These are phyloP conservation scores for Mycena galopus DNA, from an alignment of 768 basidiomycete species.

Conservation along the genomic window DNA sequence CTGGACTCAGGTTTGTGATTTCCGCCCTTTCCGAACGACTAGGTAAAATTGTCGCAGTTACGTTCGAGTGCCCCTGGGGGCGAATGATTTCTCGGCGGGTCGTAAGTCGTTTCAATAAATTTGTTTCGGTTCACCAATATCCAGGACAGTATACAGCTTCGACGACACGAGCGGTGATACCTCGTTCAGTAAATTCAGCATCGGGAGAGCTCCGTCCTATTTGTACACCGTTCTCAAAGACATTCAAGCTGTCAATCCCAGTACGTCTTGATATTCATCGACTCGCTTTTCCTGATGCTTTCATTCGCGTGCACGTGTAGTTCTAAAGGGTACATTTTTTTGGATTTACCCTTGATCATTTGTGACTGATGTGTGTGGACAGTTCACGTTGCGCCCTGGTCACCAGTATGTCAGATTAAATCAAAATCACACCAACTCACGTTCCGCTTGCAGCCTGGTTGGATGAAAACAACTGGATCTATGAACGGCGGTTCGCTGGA, in stretches of 20 bases:
- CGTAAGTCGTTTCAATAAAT: conserved; percentile 50
- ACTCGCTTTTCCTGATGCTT: not conserved
- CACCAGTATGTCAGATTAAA: conserved; percentile 63
- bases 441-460: conserved; percentile 72
- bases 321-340: conserved; percentile 42
- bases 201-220: conserved; percentile 70
- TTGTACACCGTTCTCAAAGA: conserved; percentile 75
- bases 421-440: not conserved
- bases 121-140: not conserved
- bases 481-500: conserved; percentile 77
- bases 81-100: conserved; percentile 77
- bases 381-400: conserved; percentile 79
- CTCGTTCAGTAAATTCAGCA: conserved; percentile 67
- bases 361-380: conserved; percentile 3
- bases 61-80: conserved; percentile 73
- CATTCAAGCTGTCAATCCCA: conserved; percentile 67
- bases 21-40: not conserved
- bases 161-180: conserved; percentile 74
- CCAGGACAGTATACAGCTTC: conserved; percentile 67
- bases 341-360: conserved; percentile 15
- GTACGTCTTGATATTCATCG: not conserved
- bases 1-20: conserved; percentile 74
- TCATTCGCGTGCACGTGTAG: not conserved
- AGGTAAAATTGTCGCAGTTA: conserved; percentile 4
- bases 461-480: conserved; percentile 80